Percentiles rank a stretch among this genome's conserved stretches.
Conservation (phyloP, 345 rosid genomes). For the Brassica carinata region DNA sequence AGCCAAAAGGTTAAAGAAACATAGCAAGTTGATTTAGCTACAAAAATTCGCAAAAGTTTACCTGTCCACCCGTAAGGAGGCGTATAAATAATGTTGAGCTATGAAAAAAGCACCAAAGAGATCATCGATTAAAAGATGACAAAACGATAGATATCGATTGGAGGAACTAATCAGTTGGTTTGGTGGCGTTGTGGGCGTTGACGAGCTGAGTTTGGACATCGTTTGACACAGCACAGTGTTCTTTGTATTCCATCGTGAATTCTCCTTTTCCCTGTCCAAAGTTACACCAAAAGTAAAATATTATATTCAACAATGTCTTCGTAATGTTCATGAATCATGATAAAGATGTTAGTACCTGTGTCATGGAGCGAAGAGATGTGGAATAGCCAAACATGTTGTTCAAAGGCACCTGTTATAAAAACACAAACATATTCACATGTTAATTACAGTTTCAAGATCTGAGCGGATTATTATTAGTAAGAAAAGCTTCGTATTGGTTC, state of each 20-base stretch:
- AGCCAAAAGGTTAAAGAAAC: conserved; percentile 2
- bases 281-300: background rate
- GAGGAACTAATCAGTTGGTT: conserved; percentile 42
- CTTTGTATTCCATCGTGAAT: conserved; percentile 99
- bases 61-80: conserved; percentile 80
- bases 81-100: conserved; percentile 33
- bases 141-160: background rate
- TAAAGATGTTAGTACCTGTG: conserved; percentile 55
- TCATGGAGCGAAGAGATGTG: conserved; percentile 94
- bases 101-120: background rate
- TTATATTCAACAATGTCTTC: background rate
- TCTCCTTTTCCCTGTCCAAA: conserved; percentile 85
- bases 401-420: conserved; percentile 41
- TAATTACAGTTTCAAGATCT: background rate
- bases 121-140: background rate
- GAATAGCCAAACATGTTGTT: conserved; percentile 99
- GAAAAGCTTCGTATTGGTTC: conserved; percentile 9
- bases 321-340: background rate
- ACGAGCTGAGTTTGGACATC: conserved; percentile 88
- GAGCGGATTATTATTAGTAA: background rate
- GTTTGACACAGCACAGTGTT: conserved; percentile 79
- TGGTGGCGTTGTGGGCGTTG: conserved; percentile 68
- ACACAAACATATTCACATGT: background rate
- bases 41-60: conserved; percentile 33
- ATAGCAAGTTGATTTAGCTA: background rate